Evolutionary conservation across 441 rosid genomes (phyloP).

Genomic region (Brassica balearica): DNA sequence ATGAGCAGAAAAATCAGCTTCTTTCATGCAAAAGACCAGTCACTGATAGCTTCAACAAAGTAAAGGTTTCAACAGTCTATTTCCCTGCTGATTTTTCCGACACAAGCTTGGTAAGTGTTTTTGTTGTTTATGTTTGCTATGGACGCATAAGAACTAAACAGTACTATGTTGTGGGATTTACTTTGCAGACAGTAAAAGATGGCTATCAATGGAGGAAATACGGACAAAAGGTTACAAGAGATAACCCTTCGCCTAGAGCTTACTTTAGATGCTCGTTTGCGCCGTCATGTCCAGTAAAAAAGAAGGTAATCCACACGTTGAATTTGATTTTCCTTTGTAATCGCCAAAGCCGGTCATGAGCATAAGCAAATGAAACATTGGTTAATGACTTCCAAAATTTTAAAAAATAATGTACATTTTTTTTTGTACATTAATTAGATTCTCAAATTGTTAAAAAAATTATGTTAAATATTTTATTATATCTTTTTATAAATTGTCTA

Average conservation of each 20-base stretch:
- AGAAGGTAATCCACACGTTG: conserved; percentile 62
- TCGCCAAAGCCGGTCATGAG: not conserved
- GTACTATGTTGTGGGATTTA: not conserved
- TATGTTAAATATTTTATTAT: too few relatives aligned
- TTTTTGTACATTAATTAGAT: too few relatives aligned
- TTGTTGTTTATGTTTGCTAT: not conserved
- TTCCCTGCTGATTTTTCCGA: conserved; percentile 62
- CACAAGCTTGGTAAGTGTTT: conserved; percentile 61
- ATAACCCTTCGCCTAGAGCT: conserved; percentile 97
- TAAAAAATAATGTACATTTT: not conserved
- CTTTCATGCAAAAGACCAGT: conserved; percentile 53
- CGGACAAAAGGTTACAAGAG: conserved; percentile 99
- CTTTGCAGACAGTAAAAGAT: conserved; percentile 76
- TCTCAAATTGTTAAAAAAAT: too few relatives aligned
- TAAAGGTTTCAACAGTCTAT: conserved; percentile 55
- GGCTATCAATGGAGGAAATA: conserved; percentile 99
- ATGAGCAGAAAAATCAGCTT: conserved; percentile 34
- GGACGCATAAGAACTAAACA: not conserved
- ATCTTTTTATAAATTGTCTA: too few relatives aligned
- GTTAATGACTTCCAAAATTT: not conserved
- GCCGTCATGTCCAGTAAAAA: conserved; percentile 89
- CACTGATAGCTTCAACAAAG: conserved; percentile 46
- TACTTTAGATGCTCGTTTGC: conserved; percentile 93
- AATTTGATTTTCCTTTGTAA: conserved; percentile 10
- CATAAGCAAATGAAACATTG: not conserved